These are phyloP conservation scores for Malus hybrid DNA, from an alignment of 331 rosid species.

Conservation along the genomic window DNA sequence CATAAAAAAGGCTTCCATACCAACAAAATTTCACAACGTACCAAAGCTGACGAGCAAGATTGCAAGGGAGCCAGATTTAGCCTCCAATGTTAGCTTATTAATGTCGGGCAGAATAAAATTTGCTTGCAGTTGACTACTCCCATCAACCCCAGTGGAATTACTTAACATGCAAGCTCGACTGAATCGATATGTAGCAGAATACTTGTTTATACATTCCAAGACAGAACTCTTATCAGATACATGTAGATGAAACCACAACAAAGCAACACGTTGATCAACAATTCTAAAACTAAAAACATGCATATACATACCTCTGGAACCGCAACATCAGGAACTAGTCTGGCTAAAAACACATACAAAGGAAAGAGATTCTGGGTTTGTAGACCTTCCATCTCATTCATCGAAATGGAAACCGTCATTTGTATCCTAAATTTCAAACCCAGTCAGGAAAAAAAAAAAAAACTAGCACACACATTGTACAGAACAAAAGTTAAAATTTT, in stretches of 20 bases:
- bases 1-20: not conserved
- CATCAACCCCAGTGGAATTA: constrained; percentile 24
- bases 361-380: constrained; percentile 43
- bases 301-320: constrained; percentile 37
- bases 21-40: constrained; percentile 19
- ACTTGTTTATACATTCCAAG: constrained; percentile 19
- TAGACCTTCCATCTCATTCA: constrained; percentile 22
- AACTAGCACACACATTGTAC: not conserved
- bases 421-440: constrained; percentile 47
- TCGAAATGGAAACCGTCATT: constrained; percentile 41
- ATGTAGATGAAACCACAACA: not conserved
- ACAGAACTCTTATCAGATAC: constrained; percentile 2
- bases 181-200: constrained; percentile 46
- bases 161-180: constrained; percentile 36
- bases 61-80: constrained; percentile 38
- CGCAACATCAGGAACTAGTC: constrained; percentile 28
- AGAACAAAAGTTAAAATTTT: not conserved
- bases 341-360: constrained; percentile 52
- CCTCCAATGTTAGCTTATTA: constrained; percentile 47
- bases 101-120: constrained; percentile 52
- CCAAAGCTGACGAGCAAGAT: constrained; percentile 58
- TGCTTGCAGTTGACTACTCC: constrained; percentile 35
- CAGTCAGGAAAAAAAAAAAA: constrained; percentile 10
- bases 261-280: not conserved
- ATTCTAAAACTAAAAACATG: not conserved